Conservation (phyloP, 768 basidiomycete genomes). For the Naganishia vishniacii region DNA sequence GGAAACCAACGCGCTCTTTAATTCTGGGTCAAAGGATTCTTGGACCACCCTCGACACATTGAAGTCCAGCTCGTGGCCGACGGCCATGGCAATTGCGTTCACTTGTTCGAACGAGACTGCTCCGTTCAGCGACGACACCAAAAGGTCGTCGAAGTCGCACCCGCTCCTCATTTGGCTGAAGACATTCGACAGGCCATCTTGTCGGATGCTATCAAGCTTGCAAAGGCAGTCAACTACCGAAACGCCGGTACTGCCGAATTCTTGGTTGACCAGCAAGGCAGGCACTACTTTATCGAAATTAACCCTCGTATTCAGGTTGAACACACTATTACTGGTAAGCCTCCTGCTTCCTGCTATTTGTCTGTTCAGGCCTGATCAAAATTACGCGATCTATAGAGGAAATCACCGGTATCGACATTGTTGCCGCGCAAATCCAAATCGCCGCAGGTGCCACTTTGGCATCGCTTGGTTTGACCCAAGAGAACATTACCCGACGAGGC, state of each 20-base stretch:
- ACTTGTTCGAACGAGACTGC: slow-evolving; percentile 98
- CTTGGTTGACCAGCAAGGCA: slow-evolving; percentile 89
- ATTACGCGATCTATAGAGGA: slow-evolving; percentile 62
- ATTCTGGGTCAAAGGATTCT: slow-evolving; percentile 44
- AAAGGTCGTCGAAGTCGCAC: slow-evolving; percentile 98
- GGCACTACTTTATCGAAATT: slow-evolving; percentile 99
- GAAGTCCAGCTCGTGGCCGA: slow-evolving; percentile 96
- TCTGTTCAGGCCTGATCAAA: slow-evolving; percentile 14
- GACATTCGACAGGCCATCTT: slow-evolving; percentile 83
- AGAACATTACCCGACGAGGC: slow-evolving; percentile 89
- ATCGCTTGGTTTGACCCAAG: slow-evolving; percentile 91
- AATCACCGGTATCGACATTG: slow-evolving; percentile 98
- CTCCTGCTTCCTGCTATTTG: slow-evolving; percentile 2
- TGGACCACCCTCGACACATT: slow-evolving; percentile 94
- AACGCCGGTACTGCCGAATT: slow-evolving; percentile 99
- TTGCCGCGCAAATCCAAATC: slow-evolving; percentile 98
- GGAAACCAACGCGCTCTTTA: no score
- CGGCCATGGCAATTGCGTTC: slow-evolving; percentile 84
- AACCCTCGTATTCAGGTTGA: slow-evolving; percentile 99
- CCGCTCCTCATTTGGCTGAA: slow-evolving; percentile 87
- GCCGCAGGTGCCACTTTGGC: slow-evolving; percentile 95
- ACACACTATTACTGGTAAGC: slow-evolving; percentile 90
- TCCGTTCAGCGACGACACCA: slow-evolving; percentile 97
- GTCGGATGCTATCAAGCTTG: slow-evolving; percentile 85
- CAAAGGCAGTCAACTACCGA: slow-evolving; percentile 85